Percentiles rank a stretch among this genome's conserved stretches.
Conservation (phyloP, 192 early-diverging fungal species). For the Podila epigama region DNA sequence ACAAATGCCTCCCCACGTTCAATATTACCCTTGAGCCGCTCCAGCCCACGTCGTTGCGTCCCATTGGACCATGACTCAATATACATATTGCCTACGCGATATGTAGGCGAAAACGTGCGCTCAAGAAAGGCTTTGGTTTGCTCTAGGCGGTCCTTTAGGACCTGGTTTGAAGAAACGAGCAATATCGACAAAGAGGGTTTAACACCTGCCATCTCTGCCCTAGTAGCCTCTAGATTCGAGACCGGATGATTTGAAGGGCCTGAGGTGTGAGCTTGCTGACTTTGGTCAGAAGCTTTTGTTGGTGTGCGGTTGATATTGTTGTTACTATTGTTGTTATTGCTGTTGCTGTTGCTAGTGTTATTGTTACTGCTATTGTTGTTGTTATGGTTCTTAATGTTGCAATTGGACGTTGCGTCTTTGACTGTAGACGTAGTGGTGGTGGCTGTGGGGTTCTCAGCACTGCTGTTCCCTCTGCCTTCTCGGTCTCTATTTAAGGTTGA, state of each 20-base stretch:
- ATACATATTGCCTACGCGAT: constrained; percentile 27
- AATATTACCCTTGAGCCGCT: constrained; percentile 23
- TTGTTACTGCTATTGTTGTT: not conserved
- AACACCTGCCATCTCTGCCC: constrained; percentile 5
- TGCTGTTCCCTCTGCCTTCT: too few species aligned
- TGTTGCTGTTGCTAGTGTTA: not conserved
- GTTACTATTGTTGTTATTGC: not conserved
- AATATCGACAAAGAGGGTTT: constrained; percentile 5
- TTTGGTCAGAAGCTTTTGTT: too few species aligned
- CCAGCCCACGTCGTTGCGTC: constrained; percentile 34
- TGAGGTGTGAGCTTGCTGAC: not conserved
- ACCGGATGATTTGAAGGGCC: not conserved
- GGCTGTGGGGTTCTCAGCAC: too few species aligned
- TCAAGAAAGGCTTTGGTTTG: constrained; percentile 34
- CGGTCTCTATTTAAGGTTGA: too few species aligned
- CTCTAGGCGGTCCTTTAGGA: constrained; percentile 16
- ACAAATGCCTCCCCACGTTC: constrained; percentile 26
- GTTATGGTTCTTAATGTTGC: too few species aligned
- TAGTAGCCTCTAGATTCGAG: not conserved
- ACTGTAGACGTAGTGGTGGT: not conserved
- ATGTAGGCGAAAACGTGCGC: constrained; percentile 42
- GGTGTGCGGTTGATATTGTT: not conserved
- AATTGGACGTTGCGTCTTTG: too few species aligned
- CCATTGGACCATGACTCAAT: constrained; percentile 45
- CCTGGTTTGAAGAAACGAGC: constrained; percentile 23